phyloP scores from a whole-genome alignment of 164 flowering plant genomes.

The Tetracentron sinense region DNA sequence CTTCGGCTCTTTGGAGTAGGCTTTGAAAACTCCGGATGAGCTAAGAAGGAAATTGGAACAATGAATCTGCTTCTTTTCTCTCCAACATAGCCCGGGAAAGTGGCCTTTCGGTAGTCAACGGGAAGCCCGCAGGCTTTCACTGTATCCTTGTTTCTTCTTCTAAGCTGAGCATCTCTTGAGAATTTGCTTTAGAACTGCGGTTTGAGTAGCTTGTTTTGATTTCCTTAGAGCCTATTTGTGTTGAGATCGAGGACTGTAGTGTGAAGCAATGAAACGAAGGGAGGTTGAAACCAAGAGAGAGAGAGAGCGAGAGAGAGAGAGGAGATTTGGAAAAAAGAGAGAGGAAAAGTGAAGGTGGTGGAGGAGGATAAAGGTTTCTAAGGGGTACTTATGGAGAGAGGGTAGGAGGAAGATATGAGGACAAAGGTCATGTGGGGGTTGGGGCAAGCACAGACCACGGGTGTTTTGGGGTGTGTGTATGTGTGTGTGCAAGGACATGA shows the following conservation, averaged over 20 bases:
- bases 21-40: slow-evolving; percentile 55
- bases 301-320: background rate
- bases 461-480: no score
- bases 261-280: background rate
- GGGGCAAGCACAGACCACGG: slow-evolving; percentile 50
- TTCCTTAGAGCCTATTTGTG: slow-evolving; percentile 65
- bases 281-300: background rate
- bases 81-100: slow-evolving; percentile 73
- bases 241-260: background rate
- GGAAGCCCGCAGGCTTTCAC: slow-evolving; percentile 50
- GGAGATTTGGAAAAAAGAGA: no score
- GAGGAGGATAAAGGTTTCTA: slow-evolving; percentile 14
- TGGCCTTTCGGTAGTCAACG: slow-evolving; percentile 73
- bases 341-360: slow-evolving; percentile 11
- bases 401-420: slow-evolving; percentile 16
- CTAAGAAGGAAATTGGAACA: slow-evolving; percentile 62
- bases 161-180: slow-evolving; percentile 66
- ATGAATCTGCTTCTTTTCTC: slow-evolving; percentile 58
- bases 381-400: slow-evolving; percentile 40
- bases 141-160: slow-evolving; percentile 47
- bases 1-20: slow-evolving; percentile 67
- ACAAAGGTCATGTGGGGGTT: slow-evolving; percentile 46
- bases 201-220: slow-evolving; percentile 44
- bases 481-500: no score
- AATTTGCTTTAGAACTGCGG: slow-evolving; percentile 63